A percentile compares a stretch with the other conserved stretches of the same genome.
phyloP scores from a whole-genome alignment of 139 green algal genomes.

The Chlamydomonas eustigma region DNA sequence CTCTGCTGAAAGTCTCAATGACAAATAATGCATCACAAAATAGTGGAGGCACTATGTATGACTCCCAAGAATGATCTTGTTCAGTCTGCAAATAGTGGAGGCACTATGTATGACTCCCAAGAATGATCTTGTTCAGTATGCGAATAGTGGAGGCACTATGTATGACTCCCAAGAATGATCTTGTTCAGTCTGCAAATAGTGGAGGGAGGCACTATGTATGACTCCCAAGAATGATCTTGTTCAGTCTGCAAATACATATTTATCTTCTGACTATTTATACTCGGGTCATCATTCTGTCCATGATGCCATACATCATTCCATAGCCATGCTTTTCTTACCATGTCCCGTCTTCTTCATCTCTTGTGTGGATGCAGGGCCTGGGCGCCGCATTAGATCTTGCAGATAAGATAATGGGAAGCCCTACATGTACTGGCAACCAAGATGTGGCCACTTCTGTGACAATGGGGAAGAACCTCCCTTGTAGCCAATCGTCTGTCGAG shows the following conservation, averaged over 20 bases:
- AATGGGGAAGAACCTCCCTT: no score
- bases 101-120: neutral
- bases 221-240: neutral
- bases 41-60: neutral
- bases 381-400: neutral
- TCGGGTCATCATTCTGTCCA: neutral
- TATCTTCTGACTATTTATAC: neutral
- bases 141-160: neutral
- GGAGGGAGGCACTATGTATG: neutral
- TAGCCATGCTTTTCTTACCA: neutral
- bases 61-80: neutral
- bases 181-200: neutral
- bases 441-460: no score
- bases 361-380: neutral
- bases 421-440: neutral
- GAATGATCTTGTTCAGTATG: neutral
- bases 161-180: neutral
- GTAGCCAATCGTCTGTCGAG: no score
- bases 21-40: no score
- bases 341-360: neutral
- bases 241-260: neutral
- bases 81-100: neutral
- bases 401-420: conserved; percentile 6
- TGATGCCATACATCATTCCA: neutral
- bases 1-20: no score